Conservation (phyloP, 148 eudicot species). For the Oxyria digyna region DNA sequence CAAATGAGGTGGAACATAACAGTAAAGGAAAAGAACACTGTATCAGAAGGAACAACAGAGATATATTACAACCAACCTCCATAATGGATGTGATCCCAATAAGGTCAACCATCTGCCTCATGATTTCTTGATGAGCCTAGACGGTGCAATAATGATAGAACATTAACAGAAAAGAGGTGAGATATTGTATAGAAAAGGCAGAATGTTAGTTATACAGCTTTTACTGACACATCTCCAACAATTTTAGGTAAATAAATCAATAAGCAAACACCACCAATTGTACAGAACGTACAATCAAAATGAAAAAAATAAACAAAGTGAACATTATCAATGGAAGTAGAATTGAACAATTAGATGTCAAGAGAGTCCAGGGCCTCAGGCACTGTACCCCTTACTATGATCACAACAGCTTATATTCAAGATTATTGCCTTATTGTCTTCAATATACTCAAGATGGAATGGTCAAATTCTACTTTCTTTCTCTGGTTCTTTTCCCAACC, state of each 20-base stretch:
- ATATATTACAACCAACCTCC: conserved; percentile 53
- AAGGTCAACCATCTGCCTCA: conserved; percentile 74
- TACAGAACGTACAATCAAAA: neutral
- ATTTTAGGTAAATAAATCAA: neutral
- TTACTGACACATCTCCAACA: neutral
- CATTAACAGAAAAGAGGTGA: neutral
- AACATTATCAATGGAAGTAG: neutral
- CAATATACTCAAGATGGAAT: neutral
- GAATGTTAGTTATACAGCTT: neutral
- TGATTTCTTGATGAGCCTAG: conserved; percentile 70
- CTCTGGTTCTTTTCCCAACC: neutral
- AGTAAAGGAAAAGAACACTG: neutral
- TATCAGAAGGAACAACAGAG: conserved; percentile 12
- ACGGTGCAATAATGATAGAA: conserved; percentile 7
- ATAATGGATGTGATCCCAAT: conserved; percentile 93
- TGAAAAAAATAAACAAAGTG: neutral
- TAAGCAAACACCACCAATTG: neutral
- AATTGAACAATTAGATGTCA: neutral
- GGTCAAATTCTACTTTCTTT: neutral
- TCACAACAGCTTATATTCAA: neutral
- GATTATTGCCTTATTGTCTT: neutral
- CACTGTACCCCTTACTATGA: neutral
- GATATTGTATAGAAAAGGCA: neutral
- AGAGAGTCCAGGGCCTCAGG: neutral
- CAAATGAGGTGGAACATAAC: neutral